Conservation (phyloP, 1,284 basidiomycete genomes). For the Ustilago loliicola region DNA sequence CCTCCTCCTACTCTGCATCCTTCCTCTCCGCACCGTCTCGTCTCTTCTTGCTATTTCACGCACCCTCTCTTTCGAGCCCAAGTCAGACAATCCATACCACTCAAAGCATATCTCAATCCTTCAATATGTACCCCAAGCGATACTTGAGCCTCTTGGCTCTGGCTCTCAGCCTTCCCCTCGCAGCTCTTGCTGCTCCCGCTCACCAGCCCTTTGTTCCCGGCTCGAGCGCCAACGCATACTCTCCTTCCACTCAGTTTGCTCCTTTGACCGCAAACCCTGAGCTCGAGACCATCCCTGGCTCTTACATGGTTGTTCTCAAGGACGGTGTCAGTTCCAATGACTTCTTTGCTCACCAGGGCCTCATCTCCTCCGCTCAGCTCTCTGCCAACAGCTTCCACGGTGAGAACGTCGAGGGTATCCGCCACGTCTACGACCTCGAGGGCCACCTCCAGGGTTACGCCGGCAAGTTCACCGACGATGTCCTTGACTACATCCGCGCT, state of each 20-base stretch:
- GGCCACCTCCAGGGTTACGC: slow-evolving; percentile 80
- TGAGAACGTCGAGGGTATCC: slow-evolving; percentile 53
- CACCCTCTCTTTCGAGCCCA: too few relatives aligned
- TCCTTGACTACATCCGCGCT: slow-evolving; percentile 83
- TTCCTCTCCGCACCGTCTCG: slow-evolving; percentile 1
- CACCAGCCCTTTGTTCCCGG: slow-evolving; percentile 57
- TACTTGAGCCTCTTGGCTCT: slow-evolving; percentile 55
- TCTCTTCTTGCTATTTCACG: not conserved
- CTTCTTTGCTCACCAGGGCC: slow-evolving; percentile 61
- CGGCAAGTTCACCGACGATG: slow-evolving; percentile 82
- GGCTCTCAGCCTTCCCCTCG: slow-evolving; percentile 50
- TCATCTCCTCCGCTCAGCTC: slow-evolving; percentile 57
- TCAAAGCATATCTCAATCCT: slow-evolving; percentile 5
- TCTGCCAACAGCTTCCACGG: slow-evolving; percentile 57
- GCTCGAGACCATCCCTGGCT: slow-evolving; percentile 60
- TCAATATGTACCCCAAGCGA: slow-evolving; percentile 52
- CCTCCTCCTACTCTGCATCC: not conserved
- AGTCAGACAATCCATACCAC: slow-evolving; percentile 4
- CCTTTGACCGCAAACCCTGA: slow-evolving; percentile 55
- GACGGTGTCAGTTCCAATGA: slow-evolving; percentile 54
- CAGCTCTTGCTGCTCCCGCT: slow-evolving; percentile 50
- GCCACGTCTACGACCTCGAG: slow-evolving; percentile 65
- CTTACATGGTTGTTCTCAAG: slow-evolving; percentile 70
- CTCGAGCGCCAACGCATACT: slow-evolving; percentile 48
- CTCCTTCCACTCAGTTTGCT: slow-evolving; percentile 49